A percentile compares a stretch with the other conserved stretches of the same genome.
phyloP scores from a whole-genome alignment of 2,329 filamentous ascomycete genomes.

The Scytalidium sp. region DNA sequence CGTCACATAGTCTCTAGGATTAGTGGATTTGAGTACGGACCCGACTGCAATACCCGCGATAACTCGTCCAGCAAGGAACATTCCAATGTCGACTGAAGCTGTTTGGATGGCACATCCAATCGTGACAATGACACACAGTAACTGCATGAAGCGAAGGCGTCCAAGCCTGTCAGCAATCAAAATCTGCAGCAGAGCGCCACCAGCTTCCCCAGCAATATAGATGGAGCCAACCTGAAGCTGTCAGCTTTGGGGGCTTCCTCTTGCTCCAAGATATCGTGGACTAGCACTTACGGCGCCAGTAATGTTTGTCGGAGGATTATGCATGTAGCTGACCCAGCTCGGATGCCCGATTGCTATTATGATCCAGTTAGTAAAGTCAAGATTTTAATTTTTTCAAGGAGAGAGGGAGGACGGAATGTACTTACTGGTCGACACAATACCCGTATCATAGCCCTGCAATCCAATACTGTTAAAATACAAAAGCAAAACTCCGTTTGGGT shows the following conservation, averaged over 20 bases:
- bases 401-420: constrained; percentile 5
- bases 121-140: constrained; percentile 51
- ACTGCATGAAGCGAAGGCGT: constrained; percentile 49
- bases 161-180: constrained; percentile 49
- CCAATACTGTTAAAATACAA: background rate
- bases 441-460: constrained; percentile 53
- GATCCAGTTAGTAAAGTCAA: background rate
- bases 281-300: constrained; percentile 44
- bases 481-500: background rate
- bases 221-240: constrained; percentile 45
- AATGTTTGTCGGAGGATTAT: constrained; percentile 48
- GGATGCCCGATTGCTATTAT: constrained; percentile 52
- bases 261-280: constrained; percentile 1
- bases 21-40: constrained; percentile 23
- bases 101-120: constrained; percentile 51
- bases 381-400: constrained; percentile 2
- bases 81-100: constrained; percentile 49
- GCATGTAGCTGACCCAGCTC: constrained; percentile 58
- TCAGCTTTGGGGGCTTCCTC: background rate
- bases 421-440: constrained; percentile 55
- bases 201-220: constrained; percentile 56
- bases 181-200: constrained; percentile 51
- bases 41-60: constrained; percentile 43
- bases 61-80: constrained; percentile 47
- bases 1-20: background rate